Evolutionary conservation across 1,284 basidiomycete species (phyloP).

Genomic region (Ustilago shanxiensis): DNA sequence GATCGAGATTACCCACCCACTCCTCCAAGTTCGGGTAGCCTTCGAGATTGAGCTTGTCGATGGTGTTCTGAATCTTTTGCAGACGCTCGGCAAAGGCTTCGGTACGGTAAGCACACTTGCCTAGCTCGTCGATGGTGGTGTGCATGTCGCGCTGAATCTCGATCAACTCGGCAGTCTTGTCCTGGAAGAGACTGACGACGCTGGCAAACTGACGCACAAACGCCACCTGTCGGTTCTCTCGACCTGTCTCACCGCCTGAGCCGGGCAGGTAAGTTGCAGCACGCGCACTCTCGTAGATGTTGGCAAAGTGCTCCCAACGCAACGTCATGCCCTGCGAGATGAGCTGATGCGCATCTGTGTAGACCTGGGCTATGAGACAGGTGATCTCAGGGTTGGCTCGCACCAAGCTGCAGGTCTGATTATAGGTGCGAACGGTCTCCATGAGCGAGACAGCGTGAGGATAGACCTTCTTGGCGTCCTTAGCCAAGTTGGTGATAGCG

Average conservation of each 20-base stretch:
- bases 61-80: conserved; percentile 85
- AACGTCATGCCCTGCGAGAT: conserved; percentile 78
- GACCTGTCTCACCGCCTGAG: conserved; percentile 44
- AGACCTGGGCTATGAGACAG: conserved; percentile 75
- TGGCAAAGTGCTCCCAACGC: conserved; percentile 90
- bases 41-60: conserved; percentile 93
- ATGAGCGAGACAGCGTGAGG: conserved; percentile 93
- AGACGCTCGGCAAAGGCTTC: conserved; percentile 86
- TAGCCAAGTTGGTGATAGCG: conserved; percentile 93
- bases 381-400: conserved; percentile 86
- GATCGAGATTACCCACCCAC: conserved; percentile 91
- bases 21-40: conserved; percentile 97
- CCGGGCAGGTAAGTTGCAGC: conserved; percentile 72
- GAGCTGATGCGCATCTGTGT: conserved; percentile 58
- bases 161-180: conserved; percentile 93
- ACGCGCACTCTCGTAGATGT: conserved; percentile 72
- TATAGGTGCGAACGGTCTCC: conserved; percentile 97
- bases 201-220: conserved; percentile 96
- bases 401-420: conserved; percentile 90
- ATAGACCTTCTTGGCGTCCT: conserved; percentile 97
- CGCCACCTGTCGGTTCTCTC: conserved; percentile 86
- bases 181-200: conserved; percentile 81
- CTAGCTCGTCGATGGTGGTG: conserved; percentile 79
- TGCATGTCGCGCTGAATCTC: conserved; percentile 89
- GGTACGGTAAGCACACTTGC: conserved; percentile 84